These are phyloP conservation scores for Phyllosticta capitalensis DNA, from an alignment of 2,329 filamentous ascomycete species.

Conservation along the genomic window DNA sequence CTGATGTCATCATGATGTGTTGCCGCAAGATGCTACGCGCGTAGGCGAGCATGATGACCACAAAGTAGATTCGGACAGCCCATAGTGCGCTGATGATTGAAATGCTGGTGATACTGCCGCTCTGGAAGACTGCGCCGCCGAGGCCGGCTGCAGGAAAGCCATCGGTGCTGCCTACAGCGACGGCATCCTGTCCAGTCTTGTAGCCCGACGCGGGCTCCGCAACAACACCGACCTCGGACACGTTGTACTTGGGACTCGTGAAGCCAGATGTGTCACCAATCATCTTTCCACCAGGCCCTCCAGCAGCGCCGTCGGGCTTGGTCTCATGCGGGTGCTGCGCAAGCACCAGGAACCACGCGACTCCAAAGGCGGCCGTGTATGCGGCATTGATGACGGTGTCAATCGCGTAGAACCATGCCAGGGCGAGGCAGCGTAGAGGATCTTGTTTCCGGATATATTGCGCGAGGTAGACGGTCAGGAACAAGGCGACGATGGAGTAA, in stretches of 20 bases:
- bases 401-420: constrained; percentile 77
- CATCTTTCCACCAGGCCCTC: constrained; percentile 39
- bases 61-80: constrained; percentile 70
- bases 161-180: constrained; percentile 36
- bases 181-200: constrained; percentile 42
- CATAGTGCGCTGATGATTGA: constrained; percentile 65
- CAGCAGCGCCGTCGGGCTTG: constrained; percentile 27
- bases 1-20: constrained; percentile 42
- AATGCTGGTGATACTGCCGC: constrained; percentile 65
- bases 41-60: constrained; percentile 73
- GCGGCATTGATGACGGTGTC: constrained; percentile 73
- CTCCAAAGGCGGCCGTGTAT: constrained; percentile 73
- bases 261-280: constrained; percentile 57
- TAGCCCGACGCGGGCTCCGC: constrained; percentile 38
- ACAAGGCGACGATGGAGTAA: constrained; percentile 67
- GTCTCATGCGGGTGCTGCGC: constrained; percentile 44
- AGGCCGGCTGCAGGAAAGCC: constrained; percentile 35
- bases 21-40: constrained; percentile 67
- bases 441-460: constrained; percentile 71
- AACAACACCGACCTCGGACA: constrained; percentile 47
- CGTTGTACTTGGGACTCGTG: constrained; percentile 53
- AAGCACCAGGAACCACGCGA: constrained; percentile 77
- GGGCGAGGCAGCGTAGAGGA: constrained; percentile 67
- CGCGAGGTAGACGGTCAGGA: constrained; percentile 58
- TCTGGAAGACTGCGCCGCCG: constrained; percentile 55